Conservation (phyloP, 345 rosid species). For the Camelina hispida region DNA sequence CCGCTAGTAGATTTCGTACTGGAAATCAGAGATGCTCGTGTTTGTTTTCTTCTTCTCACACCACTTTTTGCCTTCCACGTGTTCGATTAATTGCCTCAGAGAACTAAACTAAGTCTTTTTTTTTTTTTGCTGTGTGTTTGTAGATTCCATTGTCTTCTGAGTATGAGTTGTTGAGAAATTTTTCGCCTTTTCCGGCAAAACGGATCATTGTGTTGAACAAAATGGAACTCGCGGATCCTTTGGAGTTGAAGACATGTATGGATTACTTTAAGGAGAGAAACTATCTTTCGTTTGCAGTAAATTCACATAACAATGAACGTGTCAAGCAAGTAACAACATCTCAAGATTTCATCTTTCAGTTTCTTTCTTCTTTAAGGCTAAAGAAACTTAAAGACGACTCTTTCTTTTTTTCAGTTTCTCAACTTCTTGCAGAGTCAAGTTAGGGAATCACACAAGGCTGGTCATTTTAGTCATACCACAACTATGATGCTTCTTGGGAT, state of each 20-base stretch:
- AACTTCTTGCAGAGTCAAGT: conserved; percentile 73
- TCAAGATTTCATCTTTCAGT: background rate
- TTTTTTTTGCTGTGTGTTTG: background rate
- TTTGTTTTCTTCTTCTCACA: conserved; percentile 30
- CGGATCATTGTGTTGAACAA: conserved; percentile 75
- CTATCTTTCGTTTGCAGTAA: conserved; percentile 56
- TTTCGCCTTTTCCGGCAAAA: conserved; percentile 33
- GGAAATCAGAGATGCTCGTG: conserved; percentile 86
- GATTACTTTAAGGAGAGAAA: conserved; percentile 52
- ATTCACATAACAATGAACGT: conserved; percentile 80
- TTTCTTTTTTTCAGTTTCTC: conserved; percentile 58
- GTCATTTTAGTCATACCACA: conserved; percentile 51
- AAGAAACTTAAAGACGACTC: background rate
- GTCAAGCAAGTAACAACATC: conserved; percentile 68
- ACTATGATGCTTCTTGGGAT: conserved; percentile 78
- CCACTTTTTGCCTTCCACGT: conserved; percentile 1
- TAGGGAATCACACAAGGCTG: conserved; percentile 58
- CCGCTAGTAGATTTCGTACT: conserved; percentile 64
- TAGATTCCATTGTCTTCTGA: conserved; percentile 75
- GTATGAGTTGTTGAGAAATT: conserved; percentile 53
- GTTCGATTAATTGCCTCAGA: conserved; percentile 55
- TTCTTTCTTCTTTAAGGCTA: background rate
- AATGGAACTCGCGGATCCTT: conserved; percentile 67
- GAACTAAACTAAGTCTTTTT: conserved; percentile 12
- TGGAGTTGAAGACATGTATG: conserved; percentile 66